phyloP scores from a whole-genome alignment of 805 yeast species.

The Teunomyces cretensis region DNA sequence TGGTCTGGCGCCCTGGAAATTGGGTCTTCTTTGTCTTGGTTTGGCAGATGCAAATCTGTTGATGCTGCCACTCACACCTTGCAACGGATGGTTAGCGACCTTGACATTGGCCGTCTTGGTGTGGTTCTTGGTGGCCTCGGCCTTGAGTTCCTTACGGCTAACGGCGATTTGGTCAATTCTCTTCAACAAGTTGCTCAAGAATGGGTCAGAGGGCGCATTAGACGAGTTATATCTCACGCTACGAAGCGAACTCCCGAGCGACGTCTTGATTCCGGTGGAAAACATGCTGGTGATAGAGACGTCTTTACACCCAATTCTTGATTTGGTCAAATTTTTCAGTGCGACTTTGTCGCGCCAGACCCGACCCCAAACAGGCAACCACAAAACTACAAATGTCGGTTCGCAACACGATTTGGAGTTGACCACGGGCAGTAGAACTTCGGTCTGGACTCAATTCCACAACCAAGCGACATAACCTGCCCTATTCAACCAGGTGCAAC shows the following conservation, averaged over 20 bases:
- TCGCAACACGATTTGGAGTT: neutral
- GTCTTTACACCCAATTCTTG: neutral
- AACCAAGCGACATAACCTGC: too few species aligned
- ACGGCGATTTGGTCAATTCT: constrained; percentile 34
- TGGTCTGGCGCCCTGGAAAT: constrained; percentile 5
- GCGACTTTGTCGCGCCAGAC: constrained; percentile 5
- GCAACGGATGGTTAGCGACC: constrained; percentile 3
- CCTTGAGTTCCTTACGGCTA: constrained; percentile 10
- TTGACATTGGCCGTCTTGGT: neutral
- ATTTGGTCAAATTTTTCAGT: constrained; percentile 5
- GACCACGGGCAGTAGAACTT: neutral
- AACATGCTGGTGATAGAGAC: constrained; percentile 1
- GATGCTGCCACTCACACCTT: neutral
- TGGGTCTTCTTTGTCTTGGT: constrained; percentile 5
- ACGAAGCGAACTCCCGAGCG: constrained; percentile 2
- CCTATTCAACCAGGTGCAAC: too few species aligned
- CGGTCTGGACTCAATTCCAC: too few species aligned
- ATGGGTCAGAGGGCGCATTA: constrained; percentile 11
- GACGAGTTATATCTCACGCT: constrained; percentile 9
- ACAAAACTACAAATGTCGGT: neutral
- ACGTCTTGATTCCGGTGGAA: constrained; percentile 1
- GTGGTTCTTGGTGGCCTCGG: constrained; percentile 1
- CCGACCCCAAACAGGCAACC: neutral
- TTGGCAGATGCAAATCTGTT: neutral
- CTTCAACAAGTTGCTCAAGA: constrained; percentile 36